These are phyloP conservation scores for Prosopis cineraria DNA, from an alignment of 306 rosid species.

Conservation along the genomic window DNA sequence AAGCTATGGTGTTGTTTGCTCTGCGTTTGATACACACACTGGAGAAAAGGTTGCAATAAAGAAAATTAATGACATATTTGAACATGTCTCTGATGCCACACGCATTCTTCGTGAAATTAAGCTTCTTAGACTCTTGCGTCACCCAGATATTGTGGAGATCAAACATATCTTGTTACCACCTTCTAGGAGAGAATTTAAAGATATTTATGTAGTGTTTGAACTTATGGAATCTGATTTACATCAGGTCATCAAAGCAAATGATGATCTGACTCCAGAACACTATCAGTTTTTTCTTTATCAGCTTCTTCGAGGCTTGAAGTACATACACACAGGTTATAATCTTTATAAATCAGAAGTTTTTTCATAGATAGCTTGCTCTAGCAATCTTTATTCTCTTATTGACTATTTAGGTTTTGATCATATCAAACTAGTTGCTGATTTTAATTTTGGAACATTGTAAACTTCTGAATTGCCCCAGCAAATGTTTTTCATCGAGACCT, in stretches of 20 bases:
- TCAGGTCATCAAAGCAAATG: conserved; percentile 92
- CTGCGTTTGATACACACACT: conserved; percentile 78
- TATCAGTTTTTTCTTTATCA: conserved; percentile 93
- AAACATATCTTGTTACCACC: conserved; percentile 91
- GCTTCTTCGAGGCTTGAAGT: conserved; percentile 91
- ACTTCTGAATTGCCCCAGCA: conserved; percentile 53
- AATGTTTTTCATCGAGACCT: conserved; percentile 92
- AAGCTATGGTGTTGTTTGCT: conserved; percentile 94
- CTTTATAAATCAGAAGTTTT: conserved; percentile 13
- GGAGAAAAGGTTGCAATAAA: conserved; percentile 94
- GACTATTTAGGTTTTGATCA: conserved; percentile 6
- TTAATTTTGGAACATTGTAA: conserved; percentile 32
- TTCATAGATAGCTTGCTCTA: background rate
- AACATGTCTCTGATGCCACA: conserved; percentile 90
- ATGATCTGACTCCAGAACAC: conserved; percentile 90
- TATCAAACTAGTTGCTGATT: conserved; percentile 19
- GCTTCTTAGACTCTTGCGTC: conserved; percentile 82
- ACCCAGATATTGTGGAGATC: conserved; percentile 92
- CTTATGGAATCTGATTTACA: conserved; percentile 95
- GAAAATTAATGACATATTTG: conserved; percentile 90
- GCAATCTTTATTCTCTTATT: conserved; percentile 1
- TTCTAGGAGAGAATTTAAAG: conserved; percentile 91
- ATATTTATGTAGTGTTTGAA: conserved; percentile 79
- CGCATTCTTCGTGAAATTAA: conserved; percentile 93
- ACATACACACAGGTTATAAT: conserved; percentile 81